Percentiles rank a stretch among this genome's conserved stretches.
Conservation (phyloP, 495 filamentous ascomycete genomes). For the Venustampulla echinocandica region DNA sequence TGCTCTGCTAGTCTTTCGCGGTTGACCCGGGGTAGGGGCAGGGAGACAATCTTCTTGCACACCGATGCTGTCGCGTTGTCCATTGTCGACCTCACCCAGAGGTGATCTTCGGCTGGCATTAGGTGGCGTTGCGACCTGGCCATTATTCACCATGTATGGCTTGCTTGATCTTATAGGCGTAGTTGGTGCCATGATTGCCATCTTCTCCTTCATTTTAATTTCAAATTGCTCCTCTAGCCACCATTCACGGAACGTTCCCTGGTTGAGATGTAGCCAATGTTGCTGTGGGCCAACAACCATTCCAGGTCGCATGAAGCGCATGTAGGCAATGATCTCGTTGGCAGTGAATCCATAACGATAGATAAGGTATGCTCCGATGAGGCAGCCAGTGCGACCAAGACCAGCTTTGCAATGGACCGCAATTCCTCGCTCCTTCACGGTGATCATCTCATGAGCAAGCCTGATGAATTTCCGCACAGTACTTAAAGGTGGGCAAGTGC, state of each 20-base stretch:
- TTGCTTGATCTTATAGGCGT: conserved; percentile 62
- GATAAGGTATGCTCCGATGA: conserved; percentile 96
- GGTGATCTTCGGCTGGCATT: conserved; percentile 70
- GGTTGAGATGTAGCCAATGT: conserved; percentile 97
- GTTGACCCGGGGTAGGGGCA: conserved; percentile 91
- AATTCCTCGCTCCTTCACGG: conserved; percentile 73
- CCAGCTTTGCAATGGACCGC: conserved; percentile 98
- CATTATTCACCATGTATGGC: conserved; percentile 35
- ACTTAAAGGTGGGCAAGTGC: conserved; percentile 81
- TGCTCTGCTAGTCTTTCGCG: conserved; percentile 65
- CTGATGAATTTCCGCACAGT: conserved; percentile 89
- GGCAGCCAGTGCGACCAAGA: conserved; percentile 87
- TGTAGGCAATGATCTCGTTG: conserved; percentile 96
- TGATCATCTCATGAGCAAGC: conserved; percentile 90
- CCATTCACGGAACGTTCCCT: conserved; percentile 94
- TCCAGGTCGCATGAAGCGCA: conserved; percentile 98
- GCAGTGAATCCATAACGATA: conserved; percentile 98
- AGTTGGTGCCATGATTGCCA: conserved; percentile 53
- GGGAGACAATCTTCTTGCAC: conserved; percentile 76
- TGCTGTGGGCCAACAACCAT: conserved; percentile 99
- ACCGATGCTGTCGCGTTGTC: conserved; percentile 50
- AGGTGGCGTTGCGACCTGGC: conserved; percentile 59
- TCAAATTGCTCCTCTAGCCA: conserved; percentile 88
- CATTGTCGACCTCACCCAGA: conserved; percentile 82
- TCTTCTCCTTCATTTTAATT: conserved; percentile 30